A percentile compares a stretch with the other conserved stretches of the same genome.
phyloP scores from a whole-genome alignment of 2,329 filamentous ascomycete genomes.

The Calonectria ilicicola region DNA sequence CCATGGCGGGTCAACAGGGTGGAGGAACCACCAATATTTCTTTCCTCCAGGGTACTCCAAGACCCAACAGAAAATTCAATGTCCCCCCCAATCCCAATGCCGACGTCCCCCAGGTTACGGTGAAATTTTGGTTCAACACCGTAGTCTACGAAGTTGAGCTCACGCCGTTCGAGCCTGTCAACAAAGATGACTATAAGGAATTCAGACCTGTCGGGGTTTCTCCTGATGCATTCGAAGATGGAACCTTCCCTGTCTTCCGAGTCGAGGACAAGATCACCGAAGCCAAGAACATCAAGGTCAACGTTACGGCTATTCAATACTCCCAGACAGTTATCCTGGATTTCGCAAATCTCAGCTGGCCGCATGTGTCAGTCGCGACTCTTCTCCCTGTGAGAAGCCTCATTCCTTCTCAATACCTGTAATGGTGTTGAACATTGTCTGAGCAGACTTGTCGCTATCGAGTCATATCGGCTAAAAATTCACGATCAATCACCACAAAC shows the following conservation, averaged over 20 bases:
- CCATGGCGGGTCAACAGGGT: constrained; percentile 32
- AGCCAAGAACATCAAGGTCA: constrained; percentile 26
- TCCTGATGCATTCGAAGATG: constrained; percentile 9
- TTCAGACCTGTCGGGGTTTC: background rate
- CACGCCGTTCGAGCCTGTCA: background rate
- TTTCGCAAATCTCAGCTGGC: constrained; percentile 26
- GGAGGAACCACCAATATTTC: constrained; percentile 45
- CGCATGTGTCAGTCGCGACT: constrained; percentile 34
- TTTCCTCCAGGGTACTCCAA: constrained; percentile 29
- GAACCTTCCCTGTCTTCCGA: constrained; percentile 27
- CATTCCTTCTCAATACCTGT: background rate
- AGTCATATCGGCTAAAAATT: too few relatives aligned
- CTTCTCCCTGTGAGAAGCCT: constrained; percentile 20
- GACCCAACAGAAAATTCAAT: too few relatives aligned
- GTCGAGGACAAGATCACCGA: constrained; percentile 17
- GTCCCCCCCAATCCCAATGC: too few relatives aligned
- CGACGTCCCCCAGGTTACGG: constrained; percentile 24
- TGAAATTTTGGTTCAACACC: constrained; percentile 36
- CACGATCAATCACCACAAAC: too few relatives aligned
- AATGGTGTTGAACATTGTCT: background rate
- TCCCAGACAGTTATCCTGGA: constrained; percentile 41
- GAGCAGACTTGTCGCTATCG: too few relatives aligned
- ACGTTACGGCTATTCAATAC: constrained; percentile 50
- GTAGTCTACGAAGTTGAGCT: constrained; percentile 33
- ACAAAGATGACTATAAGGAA: background rate